Base-by-base conservation (phyloP, 2,329 filamentous ascomycete species). In the Alternaria sp. region DNA sequence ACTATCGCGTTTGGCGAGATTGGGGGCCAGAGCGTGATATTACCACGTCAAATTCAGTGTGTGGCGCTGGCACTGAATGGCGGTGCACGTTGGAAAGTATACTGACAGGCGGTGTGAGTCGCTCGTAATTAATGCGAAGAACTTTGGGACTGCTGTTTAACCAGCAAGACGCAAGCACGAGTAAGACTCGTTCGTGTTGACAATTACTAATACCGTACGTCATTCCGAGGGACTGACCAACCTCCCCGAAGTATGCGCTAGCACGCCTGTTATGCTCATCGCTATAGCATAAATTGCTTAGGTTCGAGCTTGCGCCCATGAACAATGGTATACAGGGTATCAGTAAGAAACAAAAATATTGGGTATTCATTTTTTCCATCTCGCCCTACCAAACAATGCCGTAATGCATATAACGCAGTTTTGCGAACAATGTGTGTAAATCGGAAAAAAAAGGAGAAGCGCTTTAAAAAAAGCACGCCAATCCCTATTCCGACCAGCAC, bases 11-110 rank as follows among this genome's bases (percentile, higher is more conserved):
- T 49, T 53, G 38, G 38, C 42, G 52, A 34, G 9, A 9, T 36
- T 59, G 46, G 57, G 54, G 61, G 16, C 61, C 43, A 42, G 52
- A 52, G 46, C 54, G 41, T 54, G 49, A 7, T 32, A 11, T 32
- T 41, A 24, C 51, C 44, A 56, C 32, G 41, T 44, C 34, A 24
- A 28, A 52, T 38, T 34, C n/a, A 34, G 42, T 14, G 30, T 32
- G 43, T 38, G 54, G 61, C 52, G 61, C 49, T 54, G 48, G 42
- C 28, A 26, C 12, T 5, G 8, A 59, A 28, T 59, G 59, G 59
- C 62, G 58, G 52, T 59, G 52, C 48, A 28, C 38, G 22, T 20
- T 26, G 22, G 20, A 18, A 51, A 18, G 8, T 14, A 39, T 34
- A 1, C n/a, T 42, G 30, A 56, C 59, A 28, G 51, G 32, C 57